Evolutionary conservation across 1,284 basidiomycete species (phyloP), one percentile per base, ranked within the genome.

Genomic region (Cutaneotrichosporon spelunceum): DNA sequence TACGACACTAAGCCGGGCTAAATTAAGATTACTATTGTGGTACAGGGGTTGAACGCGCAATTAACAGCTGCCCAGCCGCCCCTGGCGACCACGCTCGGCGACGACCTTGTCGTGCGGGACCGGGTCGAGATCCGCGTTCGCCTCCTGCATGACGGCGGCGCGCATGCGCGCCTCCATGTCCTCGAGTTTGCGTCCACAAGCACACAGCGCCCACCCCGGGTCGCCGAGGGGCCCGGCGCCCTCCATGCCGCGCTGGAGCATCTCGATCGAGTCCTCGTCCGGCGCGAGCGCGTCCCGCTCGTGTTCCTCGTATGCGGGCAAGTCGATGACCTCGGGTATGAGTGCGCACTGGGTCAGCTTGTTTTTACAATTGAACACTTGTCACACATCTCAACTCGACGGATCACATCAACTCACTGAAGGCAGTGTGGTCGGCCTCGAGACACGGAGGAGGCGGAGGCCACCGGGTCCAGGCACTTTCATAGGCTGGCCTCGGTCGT

Each of bases 401-500:
- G n/a, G n/a, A n/a, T n/a, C n/a, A n/a, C n/a, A n/a, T 9, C 4
- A 24, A 39, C 53, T 26, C 39, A 55, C 53, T 16, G 72, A 75
- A 10, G 78, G 76, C 24, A 79, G 61, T 6, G 66, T 62, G 30
- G 75, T 64, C 1, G 72, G 71, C 36, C 73, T 63, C 34, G 68
- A 74, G 30, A 77, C 64, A 27, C 66, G 60, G 65, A 79, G 68
- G 69, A 76, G 71, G 10, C 75, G 54, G 53, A 78, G 61, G 45
- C 74, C 74, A 16, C 76, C 77, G 2, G 64, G 60, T 5, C 59
- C 56, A 4, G 72, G 72, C 42, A 70, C 66, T 16, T 66, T 33
- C n/a, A 73, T 55, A 0, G 65, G 63, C 21, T 56, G 14, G 9
- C 71, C 72, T 4, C 34, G 24, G 11, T 74, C 69, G 26, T 64